A percentile compares a stretch with the other conserved stretches of the same genome.
These are phyloP conservation scores for Microcyclospora tardicrescens DNA, from an alignment of 2,329 filamentous ascomycete genomes.

Conservation along the genomic window DNA sequence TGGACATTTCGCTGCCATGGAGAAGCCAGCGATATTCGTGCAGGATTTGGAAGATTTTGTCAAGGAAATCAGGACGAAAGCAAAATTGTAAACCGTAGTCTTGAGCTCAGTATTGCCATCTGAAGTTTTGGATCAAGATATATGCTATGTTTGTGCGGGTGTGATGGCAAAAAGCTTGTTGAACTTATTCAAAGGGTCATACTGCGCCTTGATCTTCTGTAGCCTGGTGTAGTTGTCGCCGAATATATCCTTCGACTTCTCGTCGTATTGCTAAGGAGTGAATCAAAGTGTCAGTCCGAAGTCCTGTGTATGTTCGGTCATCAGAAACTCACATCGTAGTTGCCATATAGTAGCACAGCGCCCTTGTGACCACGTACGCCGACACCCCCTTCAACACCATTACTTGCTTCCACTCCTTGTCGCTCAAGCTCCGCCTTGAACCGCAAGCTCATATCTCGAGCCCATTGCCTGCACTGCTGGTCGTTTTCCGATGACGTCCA, in stretches of 20 bases:
- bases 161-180: conserved; percentile 24
- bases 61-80: conserved; percentile 15
- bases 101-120: too few relatives aligned
- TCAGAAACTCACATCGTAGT: conserved; percentile 15
- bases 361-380: conserved; percentile 15
- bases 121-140: too few relatives aligned
- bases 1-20: conserved; percentile 28
- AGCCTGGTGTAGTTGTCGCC: conserved; percentile 31
- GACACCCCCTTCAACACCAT: conserved; percentile 14
- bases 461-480: conserved; percentile 15
- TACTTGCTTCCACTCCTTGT: conserved; percentile 9
- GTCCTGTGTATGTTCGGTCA: too few relatives aligned
- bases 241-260: conserved; percentile 28
- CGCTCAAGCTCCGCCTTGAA: conserved; percentile 15
- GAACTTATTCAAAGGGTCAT: conserved; percentile 36
- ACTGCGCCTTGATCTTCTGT: conserved; percentile 32
- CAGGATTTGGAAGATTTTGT: conserved; percentile 23
- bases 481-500: conserved; percentile 19
- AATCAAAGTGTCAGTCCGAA: background rate
- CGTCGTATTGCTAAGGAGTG: conserved; percentile 16
- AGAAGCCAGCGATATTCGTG: conserved; percentile 18
- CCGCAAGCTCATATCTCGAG: conserved; percentile 13
- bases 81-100: conserved; percentile 1
- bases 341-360: conserved; percentile 17
- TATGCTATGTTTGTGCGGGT: too few relatives aligned